Percentiles rank a stretch among this genome's conserved stretches.
phyloP scores from a whole-genome alignment of 495 filamentous ascomycete species.

The Penicillium soppii region DNA sequence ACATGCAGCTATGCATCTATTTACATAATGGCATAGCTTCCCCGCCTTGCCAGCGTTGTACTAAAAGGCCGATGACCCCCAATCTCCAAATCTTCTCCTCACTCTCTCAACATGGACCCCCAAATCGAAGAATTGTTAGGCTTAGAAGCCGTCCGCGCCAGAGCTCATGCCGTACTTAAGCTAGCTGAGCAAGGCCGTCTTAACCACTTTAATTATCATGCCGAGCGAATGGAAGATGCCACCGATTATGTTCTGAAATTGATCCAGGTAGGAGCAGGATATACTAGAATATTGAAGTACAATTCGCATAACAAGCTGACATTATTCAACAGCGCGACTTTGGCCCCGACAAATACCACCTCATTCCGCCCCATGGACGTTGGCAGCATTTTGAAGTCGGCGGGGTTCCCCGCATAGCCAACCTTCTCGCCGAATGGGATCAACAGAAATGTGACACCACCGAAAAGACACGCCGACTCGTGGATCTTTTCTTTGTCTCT shows the following conservation, averaged over 20 bases:
- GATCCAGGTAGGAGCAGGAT: constrained; percentile 24
- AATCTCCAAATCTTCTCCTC: not conserved
- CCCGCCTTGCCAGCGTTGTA: not conserved
- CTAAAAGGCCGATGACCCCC: not conserved
- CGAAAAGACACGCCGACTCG: constrained; percentile 72
- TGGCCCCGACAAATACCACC: constrained; percentile 49
- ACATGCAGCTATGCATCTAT: not conserved
- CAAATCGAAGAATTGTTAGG: constrained; percentile 33
- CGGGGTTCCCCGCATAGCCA: constrained; percentile 69
- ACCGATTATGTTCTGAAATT: constrained; percentile 34
- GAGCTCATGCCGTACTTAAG: constrained; percentile 29
- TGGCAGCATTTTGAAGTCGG: constrained; percentile 92
- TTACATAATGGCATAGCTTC: constrained; percentile 6
- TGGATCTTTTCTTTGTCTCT: constrained; percentile 88
- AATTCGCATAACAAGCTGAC: not conserved
- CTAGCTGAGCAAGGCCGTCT: constrained; percentile 31
- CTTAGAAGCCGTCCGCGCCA: constrained; percentile 37
- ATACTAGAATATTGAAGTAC: not conserved
- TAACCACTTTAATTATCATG: constrained; percentile 35
- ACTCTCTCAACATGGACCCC: constrained; percentile 3
- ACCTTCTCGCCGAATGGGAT: constrained; percentile 69
- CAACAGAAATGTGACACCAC: constrained; percentile 57
- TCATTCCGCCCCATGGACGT: constrained; percentile 71
- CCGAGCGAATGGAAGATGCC: constrained; percentile 23
- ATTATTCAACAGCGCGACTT: constrained; percentile 46